Percentiles rank a stretch among this genome's conserved stretches.
Conservation (phyloP, 331 rosid species). For the Stylosanthes scabra region DNA sequence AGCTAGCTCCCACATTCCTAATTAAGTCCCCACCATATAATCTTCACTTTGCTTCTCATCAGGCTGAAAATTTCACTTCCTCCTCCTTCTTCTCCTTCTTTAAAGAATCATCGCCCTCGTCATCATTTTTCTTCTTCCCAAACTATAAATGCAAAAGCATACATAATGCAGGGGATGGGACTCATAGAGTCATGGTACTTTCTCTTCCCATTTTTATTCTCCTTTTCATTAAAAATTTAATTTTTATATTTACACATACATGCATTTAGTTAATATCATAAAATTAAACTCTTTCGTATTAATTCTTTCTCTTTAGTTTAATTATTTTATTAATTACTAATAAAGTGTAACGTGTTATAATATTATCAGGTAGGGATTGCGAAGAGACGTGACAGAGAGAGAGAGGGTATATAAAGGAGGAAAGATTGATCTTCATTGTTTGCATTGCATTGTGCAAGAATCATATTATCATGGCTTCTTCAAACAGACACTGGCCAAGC, state of each 20-base stretch:
- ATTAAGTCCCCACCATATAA: constrained; percentile 77
- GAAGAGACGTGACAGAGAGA: neutral
- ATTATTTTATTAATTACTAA: no score
- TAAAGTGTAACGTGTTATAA: neutral
- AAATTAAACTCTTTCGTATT: no score
- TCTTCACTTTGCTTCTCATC: constrained; percentile 62
- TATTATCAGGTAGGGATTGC: constrained; percentile 46
- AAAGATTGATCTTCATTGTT: no score
- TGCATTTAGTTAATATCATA: no score
- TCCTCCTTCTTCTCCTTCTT: constrained; percentile 56
- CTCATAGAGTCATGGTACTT: constrained; percentile 39
- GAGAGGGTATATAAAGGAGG: constrained; percentile 72
- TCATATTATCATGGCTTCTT: constrained; percentile 95
- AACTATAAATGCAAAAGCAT: constrained; percentile 64
- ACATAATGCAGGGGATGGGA: constrained; percentile 77
- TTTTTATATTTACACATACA: no score
- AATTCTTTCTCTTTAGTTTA: constrained; percentile 52
- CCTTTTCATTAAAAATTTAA: no score
- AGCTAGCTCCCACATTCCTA: constrained; percentile 59
- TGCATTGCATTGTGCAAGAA: neutral
- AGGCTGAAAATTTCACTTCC: no score
- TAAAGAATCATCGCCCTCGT: constrained; percentile 2
- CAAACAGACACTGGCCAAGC: constrained; percentile 99
- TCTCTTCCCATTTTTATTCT: constrained; percentile 28
- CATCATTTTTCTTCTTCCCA: neutral